Conservation (phyloP, 2,329 filamentous ascomycete species). For the Alternaria rosae region DNA sequence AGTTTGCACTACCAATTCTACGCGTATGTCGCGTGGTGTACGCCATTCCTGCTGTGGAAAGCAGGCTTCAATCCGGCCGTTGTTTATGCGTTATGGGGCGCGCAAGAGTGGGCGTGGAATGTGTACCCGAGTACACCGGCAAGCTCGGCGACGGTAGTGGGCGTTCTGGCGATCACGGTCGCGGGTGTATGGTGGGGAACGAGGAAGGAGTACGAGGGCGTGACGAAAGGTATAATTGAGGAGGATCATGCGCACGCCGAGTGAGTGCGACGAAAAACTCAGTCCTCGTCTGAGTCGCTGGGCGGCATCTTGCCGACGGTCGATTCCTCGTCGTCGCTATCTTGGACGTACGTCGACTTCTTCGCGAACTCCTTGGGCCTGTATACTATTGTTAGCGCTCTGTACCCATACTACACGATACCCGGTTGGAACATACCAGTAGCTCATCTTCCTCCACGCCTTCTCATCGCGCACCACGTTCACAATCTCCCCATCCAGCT, state of each 20-base stretch:
- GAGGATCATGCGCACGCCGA: constrained; percentile 44
- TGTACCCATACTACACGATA: constrained; percentile 20
- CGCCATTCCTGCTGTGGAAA: constrained; percentile 86
- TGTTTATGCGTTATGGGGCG: constrained; percentile 73
- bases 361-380: constrained; percentile 85
- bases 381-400: constrained; percentile 34
- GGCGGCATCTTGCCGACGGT: constrained; percentile 86
- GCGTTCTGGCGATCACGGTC: constrained; percentile 72
- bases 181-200: constrained; percentile 67
- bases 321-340: constrained; percentile 78
- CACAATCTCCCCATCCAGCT: constrained; percentile 85
- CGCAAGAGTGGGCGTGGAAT: constrained; percentile 94
- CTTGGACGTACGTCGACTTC: constrained; percentile 64
- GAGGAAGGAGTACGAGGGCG: constrained; percentile 52
- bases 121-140: constrained; percentile 80
- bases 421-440: constrained; percentile 66
- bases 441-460: constrained; percentile 85
- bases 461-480: constrained; percentile 94
- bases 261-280: constrained; percentile 25
- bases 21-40: constrained; percentile 87
- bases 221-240: constrained; percentile 36
- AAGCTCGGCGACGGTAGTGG: constrained; percentile 74
- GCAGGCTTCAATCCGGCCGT: constrained; percentile 72
- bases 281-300: constrained; percentile 74
- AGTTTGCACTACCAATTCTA: constrained; percentile 97